Conservation (phyloP, 1,284 basidiomycete genomes). For the Pascua sp. region DNA sequence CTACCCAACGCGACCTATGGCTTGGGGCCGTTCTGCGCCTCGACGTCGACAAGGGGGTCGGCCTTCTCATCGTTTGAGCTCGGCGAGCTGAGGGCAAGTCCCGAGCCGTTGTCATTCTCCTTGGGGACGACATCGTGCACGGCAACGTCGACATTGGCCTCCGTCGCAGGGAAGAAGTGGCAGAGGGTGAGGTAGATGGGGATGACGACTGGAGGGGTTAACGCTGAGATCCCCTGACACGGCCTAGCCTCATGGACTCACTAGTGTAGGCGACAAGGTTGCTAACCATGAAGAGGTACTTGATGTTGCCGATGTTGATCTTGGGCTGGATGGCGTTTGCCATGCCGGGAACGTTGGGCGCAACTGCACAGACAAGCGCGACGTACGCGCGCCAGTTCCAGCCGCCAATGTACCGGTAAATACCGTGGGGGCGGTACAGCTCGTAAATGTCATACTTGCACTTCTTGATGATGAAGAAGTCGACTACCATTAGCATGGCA, state of each 20-base stretch:
- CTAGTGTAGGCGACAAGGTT: slow-evolving; percentile 11
- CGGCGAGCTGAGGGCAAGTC: too few species aligned
- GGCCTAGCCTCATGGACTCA: background rate
- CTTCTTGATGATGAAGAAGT: slow-evolving; percentile 41
- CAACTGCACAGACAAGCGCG: slow-evolving; percentile 34
- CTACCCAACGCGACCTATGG: too few species aligned
- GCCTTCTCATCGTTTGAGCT: too few species aligned
- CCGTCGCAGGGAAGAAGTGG: slow-evolving; percentile 12
- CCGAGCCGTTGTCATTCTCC: background rate
- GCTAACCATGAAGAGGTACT: slow-evolving; percentile 31
- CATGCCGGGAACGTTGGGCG: slow-evolving; percentile 44
- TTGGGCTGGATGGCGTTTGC: slow-evolving; percentile 35
- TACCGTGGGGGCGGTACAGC: slow-evolving; percentile 46
- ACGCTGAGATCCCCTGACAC: too few species aligned
- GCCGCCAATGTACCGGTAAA: slow-evolving; percentile 39
- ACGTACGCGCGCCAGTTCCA: slow-evolving; percentile 43
- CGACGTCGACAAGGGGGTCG: too few species aligned
- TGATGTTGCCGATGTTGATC: slow-evolving; percentile 38
- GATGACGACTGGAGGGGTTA: slow-evolving; percentile 2
- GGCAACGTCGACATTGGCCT: slow-evolving; percentile 4
- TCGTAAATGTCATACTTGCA: slow-evolving; percentile 38
- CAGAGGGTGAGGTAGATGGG: slow-evolving; percentile 9
- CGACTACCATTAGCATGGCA: slow-evolving; percentile 41
- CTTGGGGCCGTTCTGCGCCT: too few species aligned
- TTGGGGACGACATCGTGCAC: slow-evolving; percentile 13